Evolutionary conservation across 257 asterid species (phyloP).

Genomic region (Striga asiatica): DNA sequence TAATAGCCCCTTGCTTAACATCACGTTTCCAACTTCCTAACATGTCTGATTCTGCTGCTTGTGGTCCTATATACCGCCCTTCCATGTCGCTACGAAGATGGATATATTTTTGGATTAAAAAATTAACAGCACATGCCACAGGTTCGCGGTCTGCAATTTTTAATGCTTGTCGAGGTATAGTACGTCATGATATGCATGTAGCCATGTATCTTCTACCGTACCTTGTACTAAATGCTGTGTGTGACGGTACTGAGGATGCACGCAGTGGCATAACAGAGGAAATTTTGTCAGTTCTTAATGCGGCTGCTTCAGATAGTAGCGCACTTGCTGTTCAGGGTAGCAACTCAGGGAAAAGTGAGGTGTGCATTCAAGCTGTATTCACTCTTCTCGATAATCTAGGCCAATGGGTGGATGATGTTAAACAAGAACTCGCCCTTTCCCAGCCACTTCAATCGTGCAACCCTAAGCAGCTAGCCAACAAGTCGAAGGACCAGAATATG

Average conservation of each 20-base stretch:
- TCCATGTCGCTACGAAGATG: constrained; percentile 86
- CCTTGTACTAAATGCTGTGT: constrained; percentile 77
- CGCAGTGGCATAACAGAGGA: constrained; percentile 78
- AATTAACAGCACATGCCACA: constrained; percentile 72
- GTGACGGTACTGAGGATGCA: constrained; percentile 89
- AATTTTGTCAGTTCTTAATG: constrained; percentile 76
- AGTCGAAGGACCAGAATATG: constrained; percentile 45
- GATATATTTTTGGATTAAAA: constrained; percentile 77
- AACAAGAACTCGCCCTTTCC: constrained; percentile 79
- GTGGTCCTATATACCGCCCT: constrained; percentile 80
- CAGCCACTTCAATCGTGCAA: constrained; percentile 59
- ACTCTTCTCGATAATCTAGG: constrained; percentile 96
- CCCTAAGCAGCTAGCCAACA: constrained; percentile 43
- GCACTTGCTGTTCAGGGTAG: constrained; percentile 39
- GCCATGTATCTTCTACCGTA: constrained; percentile 96
- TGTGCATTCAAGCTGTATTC: constrained; percentile 93
- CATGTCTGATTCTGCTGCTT: constrained; percentile 50
- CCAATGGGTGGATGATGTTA: constrained; percentile 95
- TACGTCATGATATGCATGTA: constrained; percentile 89
- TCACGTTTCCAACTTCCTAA: constrained; percentile 69
- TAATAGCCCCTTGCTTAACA: constrained; percentile 97
- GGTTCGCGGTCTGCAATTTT: constrained; percentile 82
- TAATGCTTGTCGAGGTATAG: constrained; percentile 94
- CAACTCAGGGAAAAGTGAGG: constrained; percentile 74
- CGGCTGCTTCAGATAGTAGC: constrained; percentile 60